Evolutionary conservation across 805 yeast genomes (phyloP).

Genomic region (Lipomyces yamadae): DNA sequence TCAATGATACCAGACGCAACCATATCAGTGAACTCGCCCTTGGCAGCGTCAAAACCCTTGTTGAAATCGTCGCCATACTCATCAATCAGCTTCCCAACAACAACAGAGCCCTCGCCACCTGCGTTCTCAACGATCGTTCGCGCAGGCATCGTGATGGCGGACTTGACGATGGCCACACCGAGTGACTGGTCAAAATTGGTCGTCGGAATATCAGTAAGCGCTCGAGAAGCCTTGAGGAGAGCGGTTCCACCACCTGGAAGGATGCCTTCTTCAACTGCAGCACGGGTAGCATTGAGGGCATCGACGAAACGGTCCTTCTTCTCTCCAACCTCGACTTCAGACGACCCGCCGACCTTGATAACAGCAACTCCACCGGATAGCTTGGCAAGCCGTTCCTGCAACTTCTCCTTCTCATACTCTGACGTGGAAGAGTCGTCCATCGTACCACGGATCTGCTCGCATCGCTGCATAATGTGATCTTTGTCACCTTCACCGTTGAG

Average conservation of each 20-base stretch:
- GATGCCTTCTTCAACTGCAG: conserved; percentile 98
- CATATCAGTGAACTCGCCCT: conserved; percentile 95
- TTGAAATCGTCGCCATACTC: conserved; percentile 72
- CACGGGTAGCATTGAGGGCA: conserved; percentile 97
- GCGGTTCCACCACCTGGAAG: conserved; percentile 99
- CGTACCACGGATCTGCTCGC: conserved; percentile 89
- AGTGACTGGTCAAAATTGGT: conserved; percentile 94
- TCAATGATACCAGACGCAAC: conserved; percentile 96
- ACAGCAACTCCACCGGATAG: conserved; percentile 98
- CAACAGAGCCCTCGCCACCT: conserved; percentile 96
- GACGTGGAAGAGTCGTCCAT: conserved; percentile 71
- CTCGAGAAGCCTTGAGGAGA: conserved; percentile 83
- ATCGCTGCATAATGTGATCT: conserved; percentile 78
- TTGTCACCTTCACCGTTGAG: conserved; percentile 91
- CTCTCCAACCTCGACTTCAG: conserved; percentile 98
- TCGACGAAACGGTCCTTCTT: conserved; percentile 99
- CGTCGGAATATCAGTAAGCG: conserved; percentile 63
- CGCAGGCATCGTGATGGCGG: conserved; percentile 95
- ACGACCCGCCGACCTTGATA: conserved; percentile 93
- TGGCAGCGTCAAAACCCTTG: conserved; percentile 88
- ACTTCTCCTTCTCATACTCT: conserved; percentile 94
- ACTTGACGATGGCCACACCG: conserved; percentile 90
- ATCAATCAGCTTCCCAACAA: conserved; percentile 81
- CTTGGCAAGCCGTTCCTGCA: conserved; percentile 96
- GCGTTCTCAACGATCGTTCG: conserved; percentile 94